Percentiles rank a stretch among this genome's conserved stretches.
Evolutionary conservation across 2,329 filamentous ascomycete species (phyloP).

Genomic region (Parasarocladium wereldwijsianum): DNA sequence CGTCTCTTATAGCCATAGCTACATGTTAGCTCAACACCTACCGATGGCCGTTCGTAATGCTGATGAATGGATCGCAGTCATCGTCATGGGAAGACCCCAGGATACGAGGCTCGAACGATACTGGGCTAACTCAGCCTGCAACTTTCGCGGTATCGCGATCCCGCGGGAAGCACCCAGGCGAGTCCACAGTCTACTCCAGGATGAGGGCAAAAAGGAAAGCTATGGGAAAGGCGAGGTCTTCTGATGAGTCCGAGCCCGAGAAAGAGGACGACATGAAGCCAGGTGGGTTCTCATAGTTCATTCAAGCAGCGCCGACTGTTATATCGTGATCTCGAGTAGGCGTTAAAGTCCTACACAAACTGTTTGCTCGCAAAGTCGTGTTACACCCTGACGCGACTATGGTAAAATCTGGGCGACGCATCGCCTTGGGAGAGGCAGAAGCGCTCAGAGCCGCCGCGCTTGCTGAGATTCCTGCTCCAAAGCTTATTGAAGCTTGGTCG

Average conservation of each 20-base stretch:
- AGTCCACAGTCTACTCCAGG: too few species aligned
- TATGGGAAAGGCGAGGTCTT: constrained; percentile 8
- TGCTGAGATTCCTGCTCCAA: constrained; percentile 11
- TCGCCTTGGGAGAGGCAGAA: constrained; percentile 12
- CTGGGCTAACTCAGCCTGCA: too few species aligned
- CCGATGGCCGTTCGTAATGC: too few species aligned
- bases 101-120: too few species aligned
- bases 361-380: constrained; percentile 11
- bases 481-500: constrained; percentile 7
- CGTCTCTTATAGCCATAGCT: too few species aligned
- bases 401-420: constrained; percentile 12
- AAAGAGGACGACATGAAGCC: constrained; percentile 11
- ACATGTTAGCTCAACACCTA: too few species aligned
- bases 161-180: too few species aligned
- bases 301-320: not conserved
- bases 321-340: constrained; percentile 9
- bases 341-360: constrained; percentile 9
- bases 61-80: too few species aligned
- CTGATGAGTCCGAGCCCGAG: constrained; percentile 11
- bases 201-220: too few species aligned
- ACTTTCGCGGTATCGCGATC: too few species aligned
- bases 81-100: too few species aligned
- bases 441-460: constrained; percentile 10
- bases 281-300: constrained; percentile 7
- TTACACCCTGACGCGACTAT: constrained; percentile 11